These are phyloP conservation scores for Picea abies DNA, from an alignment of 83 land plant species.

Conservation along the genomic window DNA sequence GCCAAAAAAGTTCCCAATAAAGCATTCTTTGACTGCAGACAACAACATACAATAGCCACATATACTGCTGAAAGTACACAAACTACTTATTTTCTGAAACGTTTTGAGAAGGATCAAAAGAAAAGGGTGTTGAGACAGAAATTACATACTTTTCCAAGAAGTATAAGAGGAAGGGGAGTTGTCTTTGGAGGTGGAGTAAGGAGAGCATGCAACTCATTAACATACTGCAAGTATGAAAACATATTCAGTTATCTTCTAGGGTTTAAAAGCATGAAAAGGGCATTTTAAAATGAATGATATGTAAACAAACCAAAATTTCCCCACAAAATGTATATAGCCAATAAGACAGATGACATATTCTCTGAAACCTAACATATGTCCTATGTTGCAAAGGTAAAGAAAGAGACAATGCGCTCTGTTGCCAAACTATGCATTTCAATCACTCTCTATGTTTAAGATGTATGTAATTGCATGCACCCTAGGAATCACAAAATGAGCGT, in stretches of 20 bases:
- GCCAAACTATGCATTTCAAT: too few species aligned
- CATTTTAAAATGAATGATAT: background rate
- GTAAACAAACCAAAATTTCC: background rate
- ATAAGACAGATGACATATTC: too few species aligned
- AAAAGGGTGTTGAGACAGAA: background rate
- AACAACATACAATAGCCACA: background rate
- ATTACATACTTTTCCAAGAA: slow-evolving; percentile 73
- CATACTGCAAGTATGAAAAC: slow-evolving; percentile 48
- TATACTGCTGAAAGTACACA: background rate
- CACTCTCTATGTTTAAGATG: too few species aligned
- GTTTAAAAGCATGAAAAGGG: too few species aligned
- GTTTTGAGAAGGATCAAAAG: background rate
- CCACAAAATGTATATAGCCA: background rate
- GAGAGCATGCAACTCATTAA: slow-evolving; percentile 81
- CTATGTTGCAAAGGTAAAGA: too few species aligned
- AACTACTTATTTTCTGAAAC: background rate
- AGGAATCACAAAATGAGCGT: too few species aligned
- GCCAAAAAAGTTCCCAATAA: slow-evolving; percentile 85
- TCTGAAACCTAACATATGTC: too few species aligned
- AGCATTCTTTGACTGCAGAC: slow-evolving; percentile 87
- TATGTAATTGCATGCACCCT: too few species aligned
- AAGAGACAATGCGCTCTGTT: too few species aligned
- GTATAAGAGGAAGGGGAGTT: slow-evolving; percentile 73
- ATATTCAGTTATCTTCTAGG: too few species aligned
- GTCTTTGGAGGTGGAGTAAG: slow-evolving; percentile 66